Base-by-base conservation (phyloP, 2,329 filamentous ascomycete genomes). In the Xylaria sp. region DNA sequence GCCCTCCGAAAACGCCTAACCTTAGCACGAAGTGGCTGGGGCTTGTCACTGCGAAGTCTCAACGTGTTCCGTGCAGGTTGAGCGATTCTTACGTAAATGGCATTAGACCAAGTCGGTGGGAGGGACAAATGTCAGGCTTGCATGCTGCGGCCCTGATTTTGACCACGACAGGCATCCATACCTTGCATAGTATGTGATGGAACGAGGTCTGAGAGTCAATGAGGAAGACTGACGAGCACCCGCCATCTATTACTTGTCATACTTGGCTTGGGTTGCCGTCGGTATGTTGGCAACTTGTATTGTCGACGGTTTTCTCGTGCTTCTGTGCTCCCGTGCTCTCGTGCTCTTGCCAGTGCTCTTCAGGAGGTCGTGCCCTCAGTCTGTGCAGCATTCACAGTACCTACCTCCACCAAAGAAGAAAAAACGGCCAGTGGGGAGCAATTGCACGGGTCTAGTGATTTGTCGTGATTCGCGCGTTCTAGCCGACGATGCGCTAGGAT, bases 61-160 rank as follows among this genome's bases (percentile, higher is more conserved):
- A 19, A 42, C 11, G 8, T 17, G 14, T 3, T 40, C 11, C 14
- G 17, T 15, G 37, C 15, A 15, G 12, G 37, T 28, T 35, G 19
- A 52, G 40, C 47, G 6, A 35, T 45, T 43, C 31, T 51, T 38
- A 38, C 35, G 49, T 38, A 38, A 25, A 11, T 9, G 15, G 19
- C 23, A 38, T 25, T 31, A n/a, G 49, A 38, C 49, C 49, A 51
- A 51, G 49, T 23, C 21, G 33, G 49, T 38, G 45, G 40, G 25
- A 51, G 25, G 46, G 51, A 37, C 51, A 50, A 35, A 40, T 33
- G 45, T 28, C 37, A 55, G 45, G 57, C 40, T 23, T 53, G 52
- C 46, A 57, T 51, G 31, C 53, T 31, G 37, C 60, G 57, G 47
- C 40, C 46, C 57, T 56, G 56, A 54, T 50, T 51, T 52, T 31